Base-by-base conservation (phyloP, 257 asterid genomes). In the Solanum sparsipilum region DNA sequence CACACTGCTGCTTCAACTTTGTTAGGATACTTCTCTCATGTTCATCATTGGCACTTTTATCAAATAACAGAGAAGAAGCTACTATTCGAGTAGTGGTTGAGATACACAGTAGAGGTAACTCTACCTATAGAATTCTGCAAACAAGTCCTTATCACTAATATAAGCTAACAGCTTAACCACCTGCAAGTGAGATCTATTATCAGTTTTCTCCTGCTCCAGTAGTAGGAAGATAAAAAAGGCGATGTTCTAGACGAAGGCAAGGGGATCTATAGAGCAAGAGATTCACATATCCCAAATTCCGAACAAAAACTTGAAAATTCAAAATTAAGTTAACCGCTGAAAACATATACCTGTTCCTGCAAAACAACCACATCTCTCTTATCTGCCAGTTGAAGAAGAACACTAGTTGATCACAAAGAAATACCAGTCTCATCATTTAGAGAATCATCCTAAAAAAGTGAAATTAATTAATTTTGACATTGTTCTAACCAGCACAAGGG, bases 1-100 rank as follows among this genome's bases (percentile, higher is more conserved):
- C 98, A 87, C 99, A 97, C 91, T 96, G 99, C 90, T 97, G 99
- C 94, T 97, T 97, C 94, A 97, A 86, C 91, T 95, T 97, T 89
- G 99, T 97, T 46, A 97, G 90, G 86, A 96, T 97, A 89, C 98
- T 96, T 91, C 99, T 93, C 91, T 97, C 99, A 85, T 97, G 10
- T 38, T 38, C 41, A 38, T 38, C 41, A 38, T 38, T 97, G 39
- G 98, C 99, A 92, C 99, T 97, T 92, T 96, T 97, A 92, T 97
- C 99, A 88, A 96, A 95, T 92, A 97, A 89, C 34, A 97, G 16
- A 44, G 52, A 44, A 44, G 52, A 44, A 44, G 52, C 52, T 44
- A 44, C 16, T 44, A 44, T 44, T 44, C 16, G 15, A 44, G 52
- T 44, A 44, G 6, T 44, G 52, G 15, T 44, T 44, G 2, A 44